Evolutionary conservation across 2,329 filamentous ascomycete genomes (phyloP), one percentile per base, ranked within the genome.

Genomic region (Botrytis cinerea): DNA sequence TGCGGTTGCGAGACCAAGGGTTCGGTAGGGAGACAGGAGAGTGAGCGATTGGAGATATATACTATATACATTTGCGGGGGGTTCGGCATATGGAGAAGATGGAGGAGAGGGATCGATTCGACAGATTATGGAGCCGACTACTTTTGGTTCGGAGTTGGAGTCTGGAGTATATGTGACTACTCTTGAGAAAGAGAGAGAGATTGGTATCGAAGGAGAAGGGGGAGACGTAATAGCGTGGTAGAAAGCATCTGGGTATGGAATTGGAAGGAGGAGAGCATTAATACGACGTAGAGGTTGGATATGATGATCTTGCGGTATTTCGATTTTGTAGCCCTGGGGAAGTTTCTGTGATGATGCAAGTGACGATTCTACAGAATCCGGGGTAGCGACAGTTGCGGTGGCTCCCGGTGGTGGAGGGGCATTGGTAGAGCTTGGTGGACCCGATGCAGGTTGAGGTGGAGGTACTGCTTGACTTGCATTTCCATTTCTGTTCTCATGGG

Each of bases 1-100:
- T 38, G 87, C 86, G n/a, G 84, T 83, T 20, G 87, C 87, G 20
- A 92, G 84, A 0, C 90, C 90, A 54, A 90, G 83, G 4, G 83
- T 82, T 38, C 90, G 86, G 81, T 91, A 92, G 0, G 90, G 90
- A 12, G 89, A 87, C 20, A 91, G 86, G 2, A 92, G 84, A 59
- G 86, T 86, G 1, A 92, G 85, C 7, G 88, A 90, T 79, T 90
- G 90, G 77, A 92, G 88, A 82, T 92, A 92, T 10, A 92, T 83
- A 74, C 85, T 85, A 74, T 87, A 83, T 73, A 82, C 77, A n/a
- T 72, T 69, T 20, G 77, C 51, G 5, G 75, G 76, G 16, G 75
- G 14, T 71, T 59, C 14, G 12, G 64, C 9, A 43, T 68, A 22
- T 32, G 64, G 35, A 57, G 46, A 68, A 6, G 64, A 32, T 28